phyloP scores from a whole-genome alignment of 2,329 filamentous ascomycete genomes.

The Plectosphaerella sp. region DNA sequence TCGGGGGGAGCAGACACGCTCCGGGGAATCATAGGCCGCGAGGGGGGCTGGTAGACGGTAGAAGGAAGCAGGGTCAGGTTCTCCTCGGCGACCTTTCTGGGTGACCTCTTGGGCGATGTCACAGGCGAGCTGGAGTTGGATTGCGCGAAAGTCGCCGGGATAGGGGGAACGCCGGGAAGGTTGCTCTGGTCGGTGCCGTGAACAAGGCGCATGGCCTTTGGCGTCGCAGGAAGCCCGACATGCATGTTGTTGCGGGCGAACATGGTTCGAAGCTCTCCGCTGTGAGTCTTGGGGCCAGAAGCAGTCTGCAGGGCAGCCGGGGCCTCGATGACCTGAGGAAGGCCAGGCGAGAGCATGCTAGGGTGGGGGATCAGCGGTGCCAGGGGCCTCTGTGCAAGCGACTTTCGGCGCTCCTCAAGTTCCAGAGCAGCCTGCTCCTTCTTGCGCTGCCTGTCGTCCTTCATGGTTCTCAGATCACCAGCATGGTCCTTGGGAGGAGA shows the following conservation, averaged over 20 bases:
- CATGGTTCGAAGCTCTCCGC: constrained; percentile 43
- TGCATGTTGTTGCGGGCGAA: constrained; percentile 45
- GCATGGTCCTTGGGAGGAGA: constrained; percentile 40
- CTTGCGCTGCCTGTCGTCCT: constrained; percentile 59
- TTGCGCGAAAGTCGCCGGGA: constrained; percentile 44
- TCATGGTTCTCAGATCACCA: constrained; percentile 51
- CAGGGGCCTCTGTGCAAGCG: constrained; percentile 73
- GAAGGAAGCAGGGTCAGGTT: constrained; percentile 49
- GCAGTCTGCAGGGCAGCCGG: not conserved
- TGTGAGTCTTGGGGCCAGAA: constrained; percentile 33
- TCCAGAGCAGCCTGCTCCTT: constrained; percentile 77
- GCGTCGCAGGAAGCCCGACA: constrained; percentile 83
- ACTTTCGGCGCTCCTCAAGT: constrained; percentile 82
- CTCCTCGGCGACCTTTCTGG: constrained; percentile 21
- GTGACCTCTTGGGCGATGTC: constrained; percentile 28
- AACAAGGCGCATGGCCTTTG: constrained; percentile 82
- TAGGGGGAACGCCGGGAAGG: constrained; percentile 52
- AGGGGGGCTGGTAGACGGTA: constrained; percentile 55
- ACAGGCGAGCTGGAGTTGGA: constrained; percentile 29
- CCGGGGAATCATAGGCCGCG: constrained; percentile 44
- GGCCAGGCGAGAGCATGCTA: constrained; percentile 41
- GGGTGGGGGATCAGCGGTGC: constrained; percentile 79
- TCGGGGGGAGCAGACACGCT: constrained; percentile 53
- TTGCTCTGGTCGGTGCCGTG: constrained; percentile 51
- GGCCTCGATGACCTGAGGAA: constrained; percentile 32